Base-by-base conservation (phyloP, 2,329 filamentous ascomycete genomes). In the Coniosporium tulheliwenetii region DNA sequence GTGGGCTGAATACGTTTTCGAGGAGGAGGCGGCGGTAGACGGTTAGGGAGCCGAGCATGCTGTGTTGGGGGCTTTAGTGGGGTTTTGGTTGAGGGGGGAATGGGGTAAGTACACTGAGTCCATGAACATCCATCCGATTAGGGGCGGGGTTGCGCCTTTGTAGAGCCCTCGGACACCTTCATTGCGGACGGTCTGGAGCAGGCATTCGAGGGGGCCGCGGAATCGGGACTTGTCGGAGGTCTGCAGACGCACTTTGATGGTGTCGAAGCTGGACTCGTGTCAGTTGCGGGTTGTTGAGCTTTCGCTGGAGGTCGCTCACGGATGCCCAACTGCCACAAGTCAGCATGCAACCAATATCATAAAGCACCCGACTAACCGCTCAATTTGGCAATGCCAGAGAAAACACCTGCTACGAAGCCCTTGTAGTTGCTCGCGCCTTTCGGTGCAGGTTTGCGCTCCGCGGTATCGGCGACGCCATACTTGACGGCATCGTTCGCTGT, bases 71-170 rank as follows among this genome's bases (percentile, higher is more conserved):
- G 14, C 7, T 2, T 13, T 13, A 30, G 35, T 35, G 15, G 35
- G 15, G 12, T 26, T 36, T 36, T n/a, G 30, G 33, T 35, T 41
- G 35, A 30, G 5, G 15, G 32, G 29, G 31, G 3, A 26, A 30
- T 16, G 47, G 14, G n/a, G 19, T 7, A 26, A 62, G 48, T 59
- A 72, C 65, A 81, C 59, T 41, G 72, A 77, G 65, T 98, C 91
- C 89, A 96, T 96, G 54, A 93, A 85, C 82, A 96, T 94, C 91
- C 91, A 96, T 51, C 91, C 91, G 39, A 95, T 77, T 38, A 96
- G 69, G 40, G 91, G 91, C 42, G 89, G 89, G 26, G 83, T 85
- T 9, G 86, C 86, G 52, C 89, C 87, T 65, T 96, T 98, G 71
- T 96, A 98, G 35, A 98, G 68, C 2, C 85, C 91, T 39, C 71